A percentile compares a stretch with the other conserved stretches of the same genome.
These are phyloP conservation scores for Bondarzewia mesenterica DNA, from an alignment of 1,284 basidiomycete genomes.

Conservation along the genomic window DNA sequence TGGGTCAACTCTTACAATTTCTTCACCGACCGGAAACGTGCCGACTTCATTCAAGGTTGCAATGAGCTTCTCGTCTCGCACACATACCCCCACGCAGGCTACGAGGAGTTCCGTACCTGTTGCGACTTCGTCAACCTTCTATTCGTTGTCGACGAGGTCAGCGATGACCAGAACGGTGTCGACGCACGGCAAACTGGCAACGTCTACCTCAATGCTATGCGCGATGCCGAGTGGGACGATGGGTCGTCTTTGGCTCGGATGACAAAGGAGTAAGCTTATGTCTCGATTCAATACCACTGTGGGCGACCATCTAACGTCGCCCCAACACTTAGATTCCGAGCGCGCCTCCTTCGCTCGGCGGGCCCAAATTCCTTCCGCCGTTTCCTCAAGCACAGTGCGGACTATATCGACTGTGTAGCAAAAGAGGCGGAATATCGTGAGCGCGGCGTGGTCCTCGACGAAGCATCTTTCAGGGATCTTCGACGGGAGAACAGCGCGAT, in stretches of 20 bases:
- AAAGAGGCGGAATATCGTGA: constrained; percentile 56
- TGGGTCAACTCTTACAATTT: constrained; percentile 58
- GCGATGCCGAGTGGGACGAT: constrained; percentile 43
- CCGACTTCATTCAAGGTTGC: constrained; percentile 50
- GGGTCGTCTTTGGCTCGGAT: constrained; percentile 46
- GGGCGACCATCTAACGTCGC: background rate
- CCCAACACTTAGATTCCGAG: constrained; percentile 36
- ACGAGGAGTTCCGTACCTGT: constrained; percentile 49
- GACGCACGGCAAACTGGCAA: constrained; percentile 48
- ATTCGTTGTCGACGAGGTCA: constrained; percentile 64
- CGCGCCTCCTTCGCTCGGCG: constrained; percentile 35
- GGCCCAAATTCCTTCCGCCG: constrained; percentile 37
- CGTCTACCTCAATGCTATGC: constrained; percentile 45
- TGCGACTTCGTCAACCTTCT: constrained; percentile 63
- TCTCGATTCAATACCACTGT: constrained; percentile 2
- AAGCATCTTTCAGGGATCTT: constrained; percentile 43
- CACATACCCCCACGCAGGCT: constrained; percentile 51
- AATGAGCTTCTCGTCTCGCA: constrained; percentile 58
- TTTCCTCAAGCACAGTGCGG: constrained; percentile 45
- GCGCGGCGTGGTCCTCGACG: constrained; percentile 40
- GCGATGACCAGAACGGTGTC: constrained; percentile 53
- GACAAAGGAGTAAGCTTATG: constrained; percentile 46
- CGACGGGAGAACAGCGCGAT: constrained; percentile 63
- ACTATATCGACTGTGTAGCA: constrained; percentile 49
- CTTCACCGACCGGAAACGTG: constrained; percentile 52